Evolutionary conservation across 768 basidiomycete species (phyloP), one percentile per base, ranked within the genome.

Genomic region (Mycena sanguinolenta): DNA sequence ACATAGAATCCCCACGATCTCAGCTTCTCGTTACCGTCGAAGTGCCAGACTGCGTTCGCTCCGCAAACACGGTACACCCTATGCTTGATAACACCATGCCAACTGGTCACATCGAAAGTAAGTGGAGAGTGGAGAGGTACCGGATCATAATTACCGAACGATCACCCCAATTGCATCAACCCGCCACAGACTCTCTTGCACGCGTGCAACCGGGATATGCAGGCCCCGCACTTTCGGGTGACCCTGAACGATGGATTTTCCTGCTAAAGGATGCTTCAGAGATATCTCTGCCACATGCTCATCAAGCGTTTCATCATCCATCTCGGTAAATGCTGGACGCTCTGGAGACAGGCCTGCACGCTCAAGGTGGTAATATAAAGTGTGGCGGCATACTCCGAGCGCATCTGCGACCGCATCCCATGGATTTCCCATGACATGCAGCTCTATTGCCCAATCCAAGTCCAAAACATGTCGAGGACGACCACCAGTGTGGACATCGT

Each of bases 111-210:
- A n/a, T n/a, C n/a, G n/a, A n/a, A n/a, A n/a, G n/a, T n/a, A n/a
- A n/a, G n/a, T n/a, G n/a, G n/a, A n/a, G n/a, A n/a, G n/a, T n/a
- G n/a, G n/a, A n/a, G n/a, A n/a, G n/a, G n/a, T n/a, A n/a, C n/a
- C n/a, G n/a, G n/a, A n/a, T n/a, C n/a, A n/a, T n/a, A n/a, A n/a
- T 38, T 49, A 78, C 77, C 74, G 27, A 13, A 78, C 71, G 9
- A 78, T 53, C 3, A 77, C 75, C 0, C 81, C 80, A 12, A 80
- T 58, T 3, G 61, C 59, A 74, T 84, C 81, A 19, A 84, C 79
- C 7, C 77, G 58, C 25, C 62, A 25, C 5, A 82, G 67, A 19
- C 75, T 79, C 7, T 78, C 75, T 27, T 64, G 58, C 1, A 82
- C 76, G 4, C 78, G 62, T 0, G 27, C 25, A 21, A 67, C 27